Conservation (phyloP, 2,329 filamentous ascomycete genomes). For the Colletotrichum endophyticum region DNA sequence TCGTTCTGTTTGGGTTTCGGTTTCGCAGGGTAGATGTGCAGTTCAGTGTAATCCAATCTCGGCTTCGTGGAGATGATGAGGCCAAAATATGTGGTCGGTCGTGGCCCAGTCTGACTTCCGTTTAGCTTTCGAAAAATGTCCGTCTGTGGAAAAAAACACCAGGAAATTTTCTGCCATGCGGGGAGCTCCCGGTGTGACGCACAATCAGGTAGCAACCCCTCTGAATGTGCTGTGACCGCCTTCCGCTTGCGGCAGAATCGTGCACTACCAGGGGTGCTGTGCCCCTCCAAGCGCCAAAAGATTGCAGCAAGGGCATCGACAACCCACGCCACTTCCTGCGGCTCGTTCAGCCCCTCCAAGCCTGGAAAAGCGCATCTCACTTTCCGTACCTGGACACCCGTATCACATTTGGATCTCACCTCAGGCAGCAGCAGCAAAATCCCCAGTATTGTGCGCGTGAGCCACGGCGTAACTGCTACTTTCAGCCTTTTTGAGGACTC, state of each 20-base stretch:
- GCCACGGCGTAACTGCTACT: neutral
- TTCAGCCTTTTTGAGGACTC: neutral
- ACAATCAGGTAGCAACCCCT: neutral
- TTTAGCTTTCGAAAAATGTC: neutral
- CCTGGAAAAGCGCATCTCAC: neutral
- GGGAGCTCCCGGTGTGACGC: slow-evolving; percentile 18
- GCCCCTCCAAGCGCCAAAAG: slow-evolving; percentile 3
- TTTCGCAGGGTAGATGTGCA: neutral
- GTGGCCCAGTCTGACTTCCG: neutral
- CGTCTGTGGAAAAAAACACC: neutral
- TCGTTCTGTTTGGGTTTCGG: neutral
- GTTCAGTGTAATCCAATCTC: neutral
- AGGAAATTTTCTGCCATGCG: slow-evolving; percentile 22
- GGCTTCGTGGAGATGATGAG: neutral
- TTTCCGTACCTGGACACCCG: neutral
- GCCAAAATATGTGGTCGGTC: neutral
- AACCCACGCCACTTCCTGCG: neutral
- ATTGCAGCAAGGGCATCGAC: neutral
- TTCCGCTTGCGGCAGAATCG: neutral
- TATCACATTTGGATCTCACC: neutral
- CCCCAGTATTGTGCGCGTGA: neutral
- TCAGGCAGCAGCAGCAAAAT: neutral
- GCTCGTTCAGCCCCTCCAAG: neutral
- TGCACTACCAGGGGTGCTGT: neutral
- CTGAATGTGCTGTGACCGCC: slow-evolving; percentile 5